A percentile compares a stretch with the other conserved stretches of the same genome.
These are phyloP conservation scores for Funneliformis mosseae DNA, from an alignment of 192 early-diverging fungal species.

Conservation along the genomic window DNA sequence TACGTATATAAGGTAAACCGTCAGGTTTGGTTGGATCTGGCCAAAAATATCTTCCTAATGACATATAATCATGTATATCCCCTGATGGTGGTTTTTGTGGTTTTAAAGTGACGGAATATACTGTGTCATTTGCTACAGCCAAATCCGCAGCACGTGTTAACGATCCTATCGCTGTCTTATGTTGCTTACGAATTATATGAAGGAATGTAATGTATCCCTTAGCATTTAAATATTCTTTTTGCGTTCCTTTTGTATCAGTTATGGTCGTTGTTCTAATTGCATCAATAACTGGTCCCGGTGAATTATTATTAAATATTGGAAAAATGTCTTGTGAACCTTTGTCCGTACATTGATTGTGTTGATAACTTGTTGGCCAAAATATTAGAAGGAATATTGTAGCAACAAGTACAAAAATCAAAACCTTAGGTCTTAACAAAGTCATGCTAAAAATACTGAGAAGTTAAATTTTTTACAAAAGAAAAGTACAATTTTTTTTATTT, in stretches of 20 bases:
- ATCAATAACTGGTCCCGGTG: conserved; percentile 13
- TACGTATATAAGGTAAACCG: conserved; percentile 55
- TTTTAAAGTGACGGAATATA: conserved; percentile 60
- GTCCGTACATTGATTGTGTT: not conserved
- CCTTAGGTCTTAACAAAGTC: not conserved
- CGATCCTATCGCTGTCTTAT: not conserved
- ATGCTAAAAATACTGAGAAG: not conserved
- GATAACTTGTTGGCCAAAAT: conserved; percentile 1
- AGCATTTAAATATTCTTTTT: conserved; percentile 16
- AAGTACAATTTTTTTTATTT: no score
- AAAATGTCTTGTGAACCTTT: not conserved
- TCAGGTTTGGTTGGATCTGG: conserved; percentile 42
- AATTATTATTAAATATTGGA: not conserved
- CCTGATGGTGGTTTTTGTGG: conserved; percentile 47
- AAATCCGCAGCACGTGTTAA: conserved; percentile 26
- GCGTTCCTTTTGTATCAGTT: not conserved
- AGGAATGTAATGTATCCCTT: conserved; percentile 14
- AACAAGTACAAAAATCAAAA: not conserved
- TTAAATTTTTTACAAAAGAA: not conserved
- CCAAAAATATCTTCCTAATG: conserved; percentile 63
- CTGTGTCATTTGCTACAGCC: conserved; percentile 39
- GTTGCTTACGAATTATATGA: not conserved
- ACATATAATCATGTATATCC: conserved; percentile 59
- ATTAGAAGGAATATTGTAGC: not conserved
- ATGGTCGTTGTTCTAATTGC: not conserved